Evolutionary conservation across 2,329 filamentous ascomycete genomes (phyloP).

Genomic region (Penicillium sp.): DNA sequence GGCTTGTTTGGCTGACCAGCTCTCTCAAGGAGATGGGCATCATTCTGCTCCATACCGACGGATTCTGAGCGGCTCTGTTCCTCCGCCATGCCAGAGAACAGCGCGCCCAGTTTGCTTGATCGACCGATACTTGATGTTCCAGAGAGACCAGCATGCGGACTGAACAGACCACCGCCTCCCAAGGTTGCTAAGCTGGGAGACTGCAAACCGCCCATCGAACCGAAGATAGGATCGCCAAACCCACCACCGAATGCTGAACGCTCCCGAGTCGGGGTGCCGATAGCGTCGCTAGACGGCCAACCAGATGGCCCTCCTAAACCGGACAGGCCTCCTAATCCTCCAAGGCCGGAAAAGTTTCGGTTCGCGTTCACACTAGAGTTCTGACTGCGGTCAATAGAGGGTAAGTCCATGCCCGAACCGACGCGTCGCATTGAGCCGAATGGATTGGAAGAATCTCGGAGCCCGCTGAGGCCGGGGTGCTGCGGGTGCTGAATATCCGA

Average conservation of each 20-base stretch:
- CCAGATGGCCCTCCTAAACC: slow-evolving; percentile 46
- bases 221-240: slow-evolving; percentile 62
- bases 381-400: slow-evolving; percentile 80
- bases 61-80: slow-evolving; percentile 55
- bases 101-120: slow-evolving; percentile 73
- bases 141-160: slow-evolving; percentile 49
- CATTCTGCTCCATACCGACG: slow-evolving; percentile 49
- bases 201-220: slow-evolving; percentile 69
- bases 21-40: slow-evolving; percentile 27
- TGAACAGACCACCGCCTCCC: slow-evolving; percentile 54
- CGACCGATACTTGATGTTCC: slow-evolving; percentile 64
- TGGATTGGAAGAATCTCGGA: slow-evolving; percentile 45
- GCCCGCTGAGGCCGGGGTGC: slow-evolving; percentile 48
- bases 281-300: slow-evolving; percentile 56
- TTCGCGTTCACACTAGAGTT: slow-evolving; percentile 76
- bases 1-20: slow-evolving; percentile 24
- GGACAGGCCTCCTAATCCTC: slow-evolving; percentile 47
- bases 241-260: slow-evolving; percentile 45
- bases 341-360: slow-evolving; percentile 62
- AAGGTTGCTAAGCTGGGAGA: slow-evolving; percentile 37
- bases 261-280: slow-evolving; percentile 66
- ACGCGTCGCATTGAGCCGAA: slow-evolving; percentile 54
- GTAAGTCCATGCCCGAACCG: slow-evolving; percentile 49
- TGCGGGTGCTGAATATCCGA: slow-evolving; percentile 48
- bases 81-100: slow-evolving; percentile 78